A percentile compares a stretch with the other conserved stretches of the same genome.
Evolutionary conservation across 2,329 filamentous ascomycete species (phyloP).

Genomic region (Pezicula neosporulosa): DNA sequence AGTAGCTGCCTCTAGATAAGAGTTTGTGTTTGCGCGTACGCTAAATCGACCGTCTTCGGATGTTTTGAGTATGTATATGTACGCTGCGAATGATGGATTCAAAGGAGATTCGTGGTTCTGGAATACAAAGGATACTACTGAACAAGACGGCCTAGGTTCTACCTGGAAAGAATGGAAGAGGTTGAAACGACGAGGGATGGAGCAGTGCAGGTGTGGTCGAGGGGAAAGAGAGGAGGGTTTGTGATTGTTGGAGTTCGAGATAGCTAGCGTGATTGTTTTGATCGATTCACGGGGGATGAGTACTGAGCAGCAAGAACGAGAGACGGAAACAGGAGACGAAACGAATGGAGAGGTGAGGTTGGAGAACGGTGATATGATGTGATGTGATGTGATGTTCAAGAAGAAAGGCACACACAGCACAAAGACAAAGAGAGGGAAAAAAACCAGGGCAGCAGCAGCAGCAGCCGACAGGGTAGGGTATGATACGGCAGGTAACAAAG

Average conservation of each 20-base stretch:
- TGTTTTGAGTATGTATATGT: conserved; percentile 3
- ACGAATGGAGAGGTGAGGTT: neutral
- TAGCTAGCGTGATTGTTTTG: neutral
- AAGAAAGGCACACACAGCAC: neutral
- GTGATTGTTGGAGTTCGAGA: neutral
- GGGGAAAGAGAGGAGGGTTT: neutral
- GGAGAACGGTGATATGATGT: neutral
- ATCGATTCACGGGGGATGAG: neutral
- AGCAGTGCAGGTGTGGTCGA: neutral
- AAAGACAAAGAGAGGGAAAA: neutral
- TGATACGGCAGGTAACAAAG: neutral
- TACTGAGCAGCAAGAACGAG: neutral
- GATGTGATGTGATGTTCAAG: too few relatives aligned
- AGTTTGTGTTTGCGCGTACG: neutral
- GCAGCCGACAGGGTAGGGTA: neutral
- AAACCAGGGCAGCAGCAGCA: neutral
- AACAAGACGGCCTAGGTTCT: conserved; percentile 51
- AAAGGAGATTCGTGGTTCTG: conserved; percentile 1
- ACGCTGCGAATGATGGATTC: conserved; percentile 1
- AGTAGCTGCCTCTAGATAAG: neutral
- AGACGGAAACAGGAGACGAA: neutral
- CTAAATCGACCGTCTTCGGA: neutral
- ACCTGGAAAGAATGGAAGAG: conserved; percentile 47
- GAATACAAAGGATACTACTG: conserved; percentile 4
- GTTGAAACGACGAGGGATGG: neutral